Percentiles rank a stretch among this genome's conserved stretches.
Conservation (phyloP, 2,329 filamentous ascomycete species). For the Monosporascus sp. region DNA sequence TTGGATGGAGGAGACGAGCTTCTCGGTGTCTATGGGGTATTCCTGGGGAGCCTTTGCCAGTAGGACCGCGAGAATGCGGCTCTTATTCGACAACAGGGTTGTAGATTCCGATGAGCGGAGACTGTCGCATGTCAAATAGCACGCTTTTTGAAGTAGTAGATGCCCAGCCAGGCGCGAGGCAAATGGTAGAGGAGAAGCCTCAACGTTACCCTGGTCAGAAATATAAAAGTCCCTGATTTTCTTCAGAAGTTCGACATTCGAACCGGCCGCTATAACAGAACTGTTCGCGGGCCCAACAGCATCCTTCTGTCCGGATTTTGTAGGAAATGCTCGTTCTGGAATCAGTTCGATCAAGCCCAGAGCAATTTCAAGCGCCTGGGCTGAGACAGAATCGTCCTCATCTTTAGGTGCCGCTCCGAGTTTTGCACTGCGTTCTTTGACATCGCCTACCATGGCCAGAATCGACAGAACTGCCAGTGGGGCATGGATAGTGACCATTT, state of each 20-base stretch:
- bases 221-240: conserved; percentile 63
- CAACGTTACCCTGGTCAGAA: conserved; percentile 64
- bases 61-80: conserved; percentile 54
- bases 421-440: conserved; percentile 31
- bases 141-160: conserved; percentile 58
- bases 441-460: conserved; percentile 54
- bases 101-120: conserved; percentile 35
- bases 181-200: conserved; percentile 57
- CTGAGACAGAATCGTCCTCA: conserved; percentile 17
- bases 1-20: conserved; percentile 47
- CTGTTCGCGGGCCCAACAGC: conserved; percentile 19
- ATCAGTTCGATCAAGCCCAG: conserved; percentile 57
- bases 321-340: conserved; percentile 57
- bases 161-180: conserved; percentile 50
- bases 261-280: conserved; percentile 25
- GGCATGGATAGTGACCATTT: conserved; percentile 85
- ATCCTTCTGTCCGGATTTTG: conserved; percentile 16
- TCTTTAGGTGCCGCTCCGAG: conserved; percentile 7
- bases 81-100: conserved; percentile 50
- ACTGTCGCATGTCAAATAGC: conserved; percentile 44
- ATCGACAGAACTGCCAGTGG: conserved; percentile 69
- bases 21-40: conserved; percentile 41
- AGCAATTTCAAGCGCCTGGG: conserved; percentile 42
- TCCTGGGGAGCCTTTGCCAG: conserved; percentile 46
- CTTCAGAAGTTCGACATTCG: conserved; percentile 51